phyloP scores from a whole-genome alignment of 768 basidiomycete genomes.

The Obba rivulosa region DNA sequence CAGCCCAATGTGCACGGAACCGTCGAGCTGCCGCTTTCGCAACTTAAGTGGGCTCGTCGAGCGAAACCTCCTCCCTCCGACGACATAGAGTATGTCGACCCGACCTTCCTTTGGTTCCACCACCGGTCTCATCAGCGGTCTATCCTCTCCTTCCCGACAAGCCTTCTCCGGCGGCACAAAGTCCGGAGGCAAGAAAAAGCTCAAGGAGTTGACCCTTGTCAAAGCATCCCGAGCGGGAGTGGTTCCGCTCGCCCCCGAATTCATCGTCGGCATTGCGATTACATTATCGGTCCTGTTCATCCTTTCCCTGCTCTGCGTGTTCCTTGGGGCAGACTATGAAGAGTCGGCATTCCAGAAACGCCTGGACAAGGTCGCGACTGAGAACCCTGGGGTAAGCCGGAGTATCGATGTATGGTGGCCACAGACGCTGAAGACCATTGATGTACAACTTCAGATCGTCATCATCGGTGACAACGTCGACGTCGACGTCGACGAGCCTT shows the following conservation, averaged over 20 bases:
- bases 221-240: conserved; percentile 14
- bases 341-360: conserved; percentile 34
- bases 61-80: not conserved
- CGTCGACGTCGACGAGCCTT: conserved; percentile 54
- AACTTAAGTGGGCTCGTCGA: too few relatives aligned
- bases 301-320: conserved; percentile 40
- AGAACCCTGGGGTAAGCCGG: conserved; percentile 40
- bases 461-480: conserved; percentile 53
- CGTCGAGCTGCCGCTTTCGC: too few relatives aligned
- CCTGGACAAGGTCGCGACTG: conserved; percentile 35
- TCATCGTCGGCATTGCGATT: conserved; percentile 32
- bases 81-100: conserved; percentile 16
- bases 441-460: conserved; percentile 36
- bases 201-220: not conserved
- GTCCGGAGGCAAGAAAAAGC: conserved; percentile 4
- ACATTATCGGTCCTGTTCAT: conserved; percentile 46
- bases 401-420: not conserved
- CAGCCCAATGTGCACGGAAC: too few relatives aligned
- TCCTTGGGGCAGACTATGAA: conserved; percentile 42
- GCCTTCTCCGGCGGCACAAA: conserved; percentile 15
- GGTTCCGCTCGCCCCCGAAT: conserved; percentile 20
- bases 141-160: conserved; percentile 11
- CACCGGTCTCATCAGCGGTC: conserved; percentile 21
- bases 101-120: conserved; percentile 40
- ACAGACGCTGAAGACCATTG: not conserved